These are phyloP conservation scores for Botryotinia convoluta DNA, from an alignment of 2,329 filamentous ascomycete genomes.

Conservation along the genomic window DNA sequence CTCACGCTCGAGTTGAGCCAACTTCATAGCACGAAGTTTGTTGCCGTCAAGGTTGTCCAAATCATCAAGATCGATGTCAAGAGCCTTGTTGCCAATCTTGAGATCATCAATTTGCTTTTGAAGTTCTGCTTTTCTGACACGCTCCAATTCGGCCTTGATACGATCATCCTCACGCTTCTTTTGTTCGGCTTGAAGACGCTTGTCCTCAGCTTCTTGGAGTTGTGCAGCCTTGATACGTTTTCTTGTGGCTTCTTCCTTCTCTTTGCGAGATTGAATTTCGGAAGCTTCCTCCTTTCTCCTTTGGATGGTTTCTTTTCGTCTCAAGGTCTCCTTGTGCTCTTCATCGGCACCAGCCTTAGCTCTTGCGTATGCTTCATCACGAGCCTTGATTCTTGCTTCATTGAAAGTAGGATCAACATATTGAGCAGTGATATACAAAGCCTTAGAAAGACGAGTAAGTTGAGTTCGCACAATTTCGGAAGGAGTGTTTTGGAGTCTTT, in stretches of 20 bases:
- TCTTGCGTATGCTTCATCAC: constrained; percentile 74
- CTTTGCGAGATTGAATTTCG: constrained; percentile 80
- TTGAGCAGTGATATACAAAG: constrained; percentile 89
- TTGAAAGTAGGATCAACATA: constrained; percentile 92
- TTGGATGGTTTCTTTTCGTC: constrained; percentile 86
- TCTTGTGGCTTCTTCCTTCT: constrained; percentile 87
- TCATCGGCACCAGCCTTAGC: constrained; percentile 86
- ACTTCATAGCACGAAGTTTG: constrained; percentile 88
- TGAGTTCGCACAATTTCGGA: constrained; percentile 97
- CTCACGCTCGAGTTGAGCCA: constrained; percentile 93
- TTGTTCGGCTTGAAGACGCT: constrained; percentile 87
- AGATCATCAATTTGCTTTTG: constrained; percentile 91
- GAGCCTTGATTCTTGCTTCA: constrained; percentile 74
- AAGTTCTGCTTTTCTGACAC: constrained; percentile 87
- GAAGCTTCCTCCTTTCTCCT: constrained; percentile 97
- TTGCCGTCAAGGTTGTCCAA: constrained; percentile 85
- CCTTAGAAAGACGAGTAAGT: constrained; percentile 85
- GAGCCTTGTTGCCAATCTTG: constrained; percentile 77
- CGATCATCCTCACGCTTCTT: constrained; percentile 85
- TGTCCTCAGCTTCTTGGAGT: constrained; percentile 83
- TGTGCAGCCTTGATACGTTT: constrained; percentile 85
- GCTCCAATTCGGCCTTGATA: constrained; percentile 81
- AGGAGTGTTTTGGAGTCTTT: constrained; percentile 94
- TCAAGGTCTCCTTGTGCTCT: constrained; percentile 82
- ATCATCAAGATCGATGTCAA: constrained; percentile 74